These are phyloP conservation scores for Hypoxylon sp. DNA, from an alignment of 2,329 filamentous ascomycete genomes.

Conservation along the genomic window DNA sequence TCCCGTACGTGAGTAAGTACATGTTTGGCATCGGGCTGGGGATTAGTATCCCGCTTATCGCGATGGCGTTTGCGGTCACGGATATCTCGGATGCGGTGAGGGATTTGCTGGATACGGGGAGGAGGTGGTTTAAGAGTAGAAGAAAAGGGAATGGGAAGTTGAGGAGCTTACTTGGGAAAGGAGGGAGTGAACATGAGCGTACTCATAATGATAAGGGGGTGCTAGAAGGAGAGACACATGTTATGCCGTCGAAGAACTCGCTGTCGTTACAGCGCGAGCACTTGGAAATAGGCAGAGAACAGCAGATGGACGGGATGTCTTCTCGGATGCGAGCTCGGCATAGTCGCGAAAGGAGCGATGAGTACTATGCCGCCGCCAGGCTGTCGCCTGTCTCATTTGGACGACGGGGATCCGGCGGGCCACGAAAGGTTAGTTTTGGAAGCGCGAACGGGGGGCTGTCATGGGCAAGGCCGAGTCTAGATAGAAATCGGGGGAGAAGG, in stretches of 20 bases:
- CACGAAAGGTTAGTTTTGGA: constrained; percentile 38
- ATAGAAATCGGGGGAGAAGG: constrained; percentile 36
- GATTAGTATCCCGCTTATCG: constrained; percentile 58
- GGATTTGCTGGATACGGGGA: constrained; percentile 5
- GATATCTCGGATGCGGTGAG: constrained; percentile 53
- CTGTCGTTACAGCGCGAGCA: constrained; percentile 20
- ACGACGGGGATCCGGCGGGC: constrained; percentile 14
- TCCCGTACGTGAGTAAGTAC: constrained; percentile 68
- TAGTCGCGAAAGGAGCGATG: constrained; percentile 35
- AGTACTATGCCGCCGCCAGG: constrained; percentile 30
- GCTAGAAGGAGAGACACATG: constrained; percentile 16
- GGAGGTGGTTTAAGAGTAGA: constrained; percentile 16
- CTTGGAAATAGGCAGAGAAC: constrained; percentile 1
- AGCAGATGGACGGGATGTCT: constrained; percentile 7
- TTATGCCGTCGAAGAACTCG: constrained; percentile 16
- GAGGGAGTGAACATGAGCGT: not conserved
- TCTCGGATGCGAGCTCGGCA: constrained; percentile 12
- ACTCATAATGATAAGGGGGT: not conserved
- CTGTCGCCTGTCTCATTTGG: constrained; percentile 36
- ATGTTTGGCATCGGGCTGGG: constrained; percentile 63
- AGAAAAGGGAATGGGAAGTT: constrained; percentile 1
- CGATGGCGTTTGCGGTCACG: constrained; percentile 57
- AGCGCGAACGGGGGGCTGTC: constrained; percentile 17
- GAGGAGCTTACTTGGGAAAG: not conserved
- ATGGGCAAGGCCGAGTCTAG: constrained; percentile 37